A percentile compares a stretch with the other conserved stretches of the same genome.
phyloP scores from a whole-genome alignment of 768 basidiomycete species.

The Leccinellum rugosiceps region DNA sequence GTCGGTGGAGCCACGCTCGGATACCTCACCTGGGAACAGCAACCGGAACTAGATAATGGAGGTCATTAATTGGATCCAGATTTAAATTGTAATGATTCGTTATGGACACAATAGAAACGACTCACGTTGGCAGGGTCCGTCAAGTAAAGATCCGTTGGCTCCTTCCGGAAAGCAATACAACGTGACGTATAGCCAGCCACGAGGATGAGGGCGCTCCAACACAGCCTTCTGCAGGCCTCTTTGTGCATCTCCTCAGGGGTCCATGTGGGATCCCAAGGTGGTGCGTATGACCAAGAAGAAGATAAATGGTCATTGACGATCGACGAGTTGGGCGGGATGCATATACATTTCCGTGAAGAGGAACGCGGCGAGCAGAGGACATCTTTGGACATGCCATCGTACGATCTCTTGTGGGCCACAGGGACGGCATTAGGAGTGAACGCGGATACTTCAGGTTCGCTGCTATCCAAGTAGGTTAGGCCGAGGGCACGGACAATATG shows the following conservation, averaged over 20 bases:
- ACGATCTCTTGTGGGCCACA: slow-evolving; percentile 36
- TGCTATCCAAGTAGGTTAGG: slow-evolving; percentile 55
- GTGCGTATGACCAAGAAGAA: slow-evolving; percentile 45
- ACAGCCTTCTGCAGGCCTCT: slow-evolving; percentile 73
- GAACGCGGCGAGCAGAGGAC: slow-evolving; percentile 26
- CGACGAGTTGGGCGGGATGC: slow-evolving; percentile 38
- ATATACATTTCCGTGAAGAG: slow-evolving; percentile 42
- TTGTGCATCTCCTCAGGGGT: slow-evolving; percentile 49
- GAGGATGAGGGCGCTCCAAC: slow-evolving; percentile 71
- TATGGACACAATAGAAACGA: slow-evolving; percentile 2
- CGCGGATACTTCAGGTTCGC: slow-evolving; percentile 49
- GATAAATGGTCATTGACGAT: slow-evolving; percentile 35
- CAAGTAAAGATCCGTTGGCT: slow-evolving; percentile 55
- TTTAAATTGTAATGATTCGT: slow-evolving; percentile 1
- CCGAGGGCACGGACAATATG: slow-evolving; percentile 54
- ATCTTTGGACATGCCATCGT: slow-evolving; percentile 27
- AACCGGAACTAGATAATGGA: slow-evolving; percentile 29
- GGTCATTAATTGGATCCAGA: slow-evolving; percentile 12
- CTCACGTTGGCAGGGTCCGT: slow-evolving; percentile 67
- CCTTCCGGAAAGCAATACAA: slow-evolving; percentile 61
- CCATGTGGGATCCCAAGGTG: slow-evolving; percentile 66
- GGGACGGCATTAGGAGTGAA: slow-evolving; percentile 55
- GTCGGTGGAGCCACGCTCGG: slow-evolving; percentile 45
- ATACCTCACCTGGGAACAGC: slow-evolving; percentile 75
- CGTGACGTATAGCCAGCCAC: slow-evolving; percentile 66